Percentiles rank a stretch among this genome's conserved stretches.
Conservation (phyloP, 1,284 basidiomycete genomes). For the Ceraceosorus bombacis region DNA sequence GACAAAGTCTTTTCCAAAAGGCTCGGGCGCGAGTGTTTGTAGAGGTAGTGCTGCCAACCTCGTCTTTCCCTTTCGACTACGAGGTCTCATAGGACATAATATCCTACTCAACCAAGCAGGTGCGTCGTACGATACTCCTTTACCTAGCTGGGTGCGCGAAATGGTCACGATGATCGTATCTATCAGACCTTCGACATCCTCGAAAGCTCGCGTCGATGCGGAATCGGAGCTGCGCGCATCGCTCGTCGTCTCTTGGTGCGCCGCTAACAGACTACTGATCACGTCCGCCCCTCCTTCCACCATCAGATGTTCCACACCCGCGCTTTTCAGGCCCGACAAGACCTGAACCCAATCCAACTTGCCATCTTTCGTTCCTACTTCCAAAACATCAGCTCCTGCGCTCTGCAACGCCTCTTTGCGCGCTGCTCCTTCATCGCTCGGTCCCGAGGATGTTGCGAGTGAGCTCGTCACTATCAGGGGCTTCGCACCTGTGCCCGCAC, state of each 20-base stretch:
- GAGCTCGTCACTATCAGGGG: slow-evolving; percentile 66
- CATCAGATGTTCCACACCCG: slow-evolving; percentile 70
- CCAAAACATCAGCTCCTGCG: slow-evolving; percentile 51
- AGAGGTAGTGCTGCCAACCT: background rate
- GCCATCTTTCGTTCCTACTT: slow-evolving; percentile 19
- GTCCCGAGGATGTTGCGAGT: background rate
- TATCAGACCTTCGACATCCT: slow-evolving; percentile 52
- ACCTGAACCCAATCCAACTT: slow-evolving; percentile 19
- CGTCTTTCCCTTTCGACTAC: background rate
- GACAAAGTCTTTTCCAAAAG: slow-evolving; percentile 7
- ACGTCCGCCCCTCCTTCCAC: slow-evolving; percentile 85
- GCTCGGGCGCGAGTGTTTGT: background rate
- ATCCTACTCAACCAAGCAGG: slow-evolving; percentile 36
- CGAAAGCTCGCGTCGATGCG: no score
- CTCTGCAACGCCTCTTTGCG: slow-evolving; percentile 36
- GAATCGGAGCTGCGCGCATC: background rate
- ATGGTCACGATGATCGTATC: slow-evolving; percentile 73
- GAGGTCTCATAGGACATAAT: background rate
- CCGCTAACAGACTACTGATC: slow-evolving; percentile 66
- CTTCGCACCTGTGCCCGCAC: slow-evolving; percentile 58
- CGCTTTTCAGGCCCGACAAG: slow-evolving; percentile 20
- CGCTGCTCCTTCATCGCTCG: slow-evolving; percentile 24
- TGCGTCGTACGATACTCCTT: slow-evolving; percentile 54
- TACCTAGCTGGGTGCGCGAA: slow-evolving; percentile 71
- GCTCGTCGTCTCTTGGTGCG: slow-evolving; percentile 8